A percentile compares a stretch with the other conserved stretches of the same genome.
Conservation (phyloP, 2,329 filamentous ascomycete genomes). For the Fusarium staphyleae region DNA sequence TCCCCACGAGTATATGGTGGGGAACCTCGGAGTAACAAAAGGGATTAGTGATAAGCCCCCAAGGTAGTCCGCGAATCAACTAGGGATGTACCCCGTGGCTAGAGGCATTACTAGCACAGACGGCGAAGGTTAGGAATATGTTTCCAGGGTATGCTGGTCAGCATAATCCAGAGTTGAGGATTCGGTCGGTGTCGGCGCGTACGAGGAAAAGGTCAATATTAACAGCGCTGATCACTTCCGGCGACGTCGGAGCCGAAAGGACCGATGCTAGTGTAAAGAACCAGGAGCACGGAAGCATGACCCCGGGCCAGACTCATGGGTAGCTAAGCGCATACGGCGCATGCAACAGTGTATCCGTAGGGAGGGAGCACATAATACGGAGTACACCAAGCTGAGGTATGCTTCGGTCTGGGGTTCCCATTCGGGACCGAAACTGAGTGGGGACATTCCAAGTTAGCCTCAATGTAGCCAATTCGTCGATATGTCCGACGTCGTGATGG, state of each 20-base stretch:
- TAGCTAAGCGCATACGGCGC: slow-evolving; percentile 29
- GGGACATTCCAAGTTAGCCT: slow-evolving; percentile 27
- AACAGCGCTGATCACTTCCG: slow-evolving; percentile 13
- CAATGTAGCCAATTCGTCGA: slow-evolving; percentile 14
- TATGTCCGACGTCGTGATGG: slow-evolving; percentile 6
- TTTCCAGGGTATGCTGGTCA: slow-evolving; percentile 8
- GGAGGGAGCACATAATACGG: slow-evolving; percentile 30
- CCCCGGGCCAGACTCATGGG: too few species aligned
- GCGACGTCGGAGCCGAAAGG: slow-evolving; percentile 36
- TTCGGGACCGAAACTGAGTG: slow-evolving; percentile 28
- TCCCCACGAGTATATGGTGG: neutral
- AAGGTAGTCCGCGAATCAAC: neutral
- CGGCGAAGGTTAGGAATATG: slow-evolving; percentile 5
- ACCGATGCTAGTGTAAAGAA: slow-evolving; percentile 20
- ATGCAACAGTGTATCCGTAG: slow-evolving; percentile 23
- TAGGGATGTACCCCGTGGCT: neutral
- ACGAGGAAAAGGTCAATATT: neutral
- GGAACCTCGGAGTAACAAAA: neutral
- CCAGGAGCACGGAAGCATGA: slow-evolving; percentile 19
- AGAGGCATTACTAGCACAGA: slow-evolving; percentile 1
- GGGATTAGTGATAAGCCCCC: neutral
- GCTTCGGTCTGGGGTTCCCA: slow-evolving; percentile 27
- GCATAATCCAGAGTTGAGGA: neutral
- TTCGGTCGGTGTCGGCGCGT: slow-evolving; percentile 3
- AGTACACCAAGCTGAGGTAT: slow-evolving; percentile 11